Percentiles rank a stretch among this genome's conserved stretches.
These are phyloP conservation scores for Fusarium newnesense DNA, from an alignment of 2,329 filamentous ascomycete species.

Conservation along the genomic window DNA sequence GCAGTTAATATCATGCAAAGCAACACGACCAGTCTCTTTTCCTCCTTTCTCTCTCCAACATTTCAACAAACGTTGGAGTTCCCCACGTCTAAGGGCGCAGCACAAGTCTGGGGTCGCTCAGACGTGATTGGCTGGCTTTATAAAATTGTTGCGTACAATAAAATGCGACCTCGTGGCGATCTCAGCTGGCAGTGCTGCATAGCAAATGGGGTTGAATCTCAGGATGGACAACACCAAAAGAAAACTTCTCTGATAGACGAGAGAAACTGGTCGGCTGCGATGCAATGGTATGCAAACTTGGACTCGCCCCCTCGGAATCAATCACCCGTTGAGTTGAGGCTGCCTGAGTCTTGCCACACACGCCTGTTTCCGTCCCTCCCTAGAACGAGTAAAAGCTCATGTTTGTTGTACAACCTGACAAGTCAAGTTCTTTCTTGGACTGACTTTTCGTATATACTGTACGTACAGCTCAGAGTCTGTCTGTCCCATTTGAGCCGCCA, in stretches of 20 bases:
- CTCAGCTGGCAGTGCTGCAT: conserved; percentile 21
- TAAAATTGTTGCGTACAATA: conserved; percentile 23
- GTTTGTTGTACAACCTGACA: conserved; percentile 34
- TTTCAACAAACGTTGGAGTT: not conserved
- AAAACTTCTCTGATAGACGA: conserved; percentile 10
- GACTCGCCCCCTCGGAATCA: conserved; percentile 14
- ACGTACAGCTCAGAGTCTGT: not conserved
- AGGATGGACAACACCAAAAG: not conserved
- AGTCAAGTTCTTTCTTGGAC: conserved; percentile 22
- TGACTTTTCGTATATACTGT: not conserved
- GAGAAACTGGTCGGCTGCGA: conserved; percentile 27
- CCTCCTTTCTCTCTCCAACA: conserved; percentile 2
- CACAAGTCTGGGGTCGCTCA: conserved; percentile 9
- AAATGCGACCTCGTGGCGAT: conserved; percentile 23
- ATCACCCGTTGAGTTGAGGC: conserved; percentile 14
- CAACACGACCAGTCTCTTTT: conserved; percentile 12
- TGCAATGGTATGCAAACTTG: conserved; percentile 29
- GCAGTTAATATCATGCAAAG: conserved; percentile 7
- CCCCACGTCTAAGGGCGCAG: conserved; percentile 21
- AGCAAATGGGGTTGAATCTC: conserved; percentile 14
- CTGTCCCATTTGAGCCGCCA: conserved; percentile 26
- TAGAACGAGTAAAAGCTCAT: conserved; percentile 5
- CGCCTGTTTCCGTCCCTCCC: conserved; percentile 13
- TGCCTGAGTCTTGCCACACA: conserved; percentile 31
- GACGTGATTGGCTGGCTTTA: conserved; percentile 8